Evolutionary conservation across 371 early-diverging fungal species (phyloP), one percentile per base, ranked within the genome.

Genomic region (Parasitella parasitica): DNA sequence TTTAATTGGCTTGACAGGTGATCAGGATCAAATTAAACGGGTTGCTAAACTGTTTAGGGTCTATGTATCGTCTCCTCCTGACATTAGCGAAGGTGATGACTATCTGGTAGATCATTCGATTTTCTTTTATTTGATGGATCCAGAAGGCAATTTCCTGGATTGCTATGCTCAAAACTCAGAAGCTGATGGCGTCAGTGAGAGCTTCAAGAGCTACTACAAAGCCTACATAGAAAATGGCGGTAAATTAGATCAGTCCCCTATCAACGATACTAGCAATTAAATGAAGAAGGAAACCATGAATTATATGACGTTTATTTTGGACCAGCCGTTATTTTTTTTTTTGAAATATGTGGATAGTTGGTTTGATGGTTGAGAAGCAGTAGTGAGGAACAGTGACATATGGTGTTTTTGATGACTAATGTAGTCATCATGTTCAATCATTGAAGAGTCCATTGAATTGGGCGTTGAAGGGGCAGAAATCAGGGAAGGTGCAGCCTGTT

Each of bases 51-150:
- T 91, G 0, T 98, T 94, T 73, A 89, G 99, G 15, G 92, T 98
- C 34, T 98, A 98, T 76, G 95, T 93, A 53, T 81, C 84, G 61
- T 85, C 91, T 75, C 85, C 97, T 35, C 96, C 97, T 20, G 85
- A 90, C 39, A 92, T 94, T 41, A 84, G 87, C 20, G 90, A 89
- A 35, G 93, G 90, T 15, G 90, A 93, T 55, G 97, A 98, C 66
- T 98, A 98, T 63, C 71, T 98, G 34, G 98, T 98, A 7, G 99
- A 98, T 64, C 99, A 98, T 74, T 95, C 96, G 41, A 97, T 97
- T 71, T 98, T 97, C 81, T 94, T 97, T 64, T 98, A 97, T 68
- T 78, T 98, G 26, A 93, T 98, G 89, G 94, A 91, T 61, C 97
- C 95, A 11, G 84, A 93, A 38, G 97, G 97, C 55, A 76, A 87